Evolutionary conservation across 768 basidiomycete species (phyloP).

Genomic region (Mycena olivaceomarginata): DNA sequence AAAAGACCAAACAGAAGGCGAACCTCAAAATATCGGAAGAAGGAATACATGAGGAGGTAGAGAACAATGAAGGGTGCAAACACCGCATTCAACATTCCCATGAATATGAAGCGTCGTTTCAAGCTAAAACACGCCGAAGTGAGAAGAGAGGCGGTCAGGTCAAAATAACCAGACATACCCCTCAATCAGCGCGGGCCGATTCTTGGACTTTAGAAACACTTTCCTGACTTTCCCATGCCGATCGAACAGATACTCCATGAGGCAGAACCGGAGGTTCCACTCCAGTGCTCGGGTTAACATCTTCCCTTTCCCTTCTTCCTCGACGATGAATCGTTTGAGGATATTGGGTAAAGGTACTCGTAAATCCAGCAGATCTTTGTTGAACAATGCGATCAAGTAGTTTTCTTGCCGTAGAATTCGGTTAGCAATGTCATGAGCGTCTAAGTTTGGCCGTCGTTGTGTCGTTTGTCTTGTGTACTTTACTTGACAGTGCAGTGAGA

Average conservation of each 20-base stretch:
- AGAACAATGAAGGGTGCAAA: slow-evolving; percentile 98
- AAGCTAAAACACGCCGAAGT: slow-evolving; percentile 69
- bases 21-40: slow-evolving; percentile 99
- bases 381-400: slow-evolving; percentile 97
- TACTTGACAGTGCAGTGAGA: slow-evolving; percentile 89
- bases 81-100: slow-evolving; percentile 96
- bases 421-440: slow-evolving; percentile 98
- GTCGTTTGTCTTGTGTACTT: slow-evolving; percentile 70
- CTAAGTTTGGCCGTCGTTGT: slow-evolving; percentile 92
- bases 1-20: slow-evolving; percentile 45
- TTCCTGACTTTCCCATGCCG: slow-evolving; percentile 92
- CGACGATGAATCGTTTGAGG: slow-evolving; percentile 70
- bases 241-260: slow-evolving; percentile 97
- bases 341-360: slow-evolving; percentile 84
- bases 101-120: slow-evolving; percentile 92
- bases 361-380: slow-evolving; percentile 95
- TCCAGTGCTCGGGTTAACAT: slow-evolving; percentile 93
- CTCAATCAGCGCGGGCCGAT: slow-evolving; percentile 85
- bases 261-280: slow-evolving; percentile 97
- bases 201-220: slow-evolving; percentile 92
- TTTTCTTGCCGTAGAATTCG: slow-evolving; percentile 99
- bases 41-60: slow-evolving; percentile 98
- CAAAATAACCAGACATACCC: slow-evolving; percentile 69
- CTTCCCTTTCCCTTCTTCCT: slow-evolving; percentile 81
- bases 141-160: neutral